A percentile compares a stretch with the other conserved stretches of the same genome.
These are phyloP conservation scores for Bolboschoenus planiculmis DNA, from an alignment of 176 grass and related monocot species.

Conservation along the genomic window DNA sequence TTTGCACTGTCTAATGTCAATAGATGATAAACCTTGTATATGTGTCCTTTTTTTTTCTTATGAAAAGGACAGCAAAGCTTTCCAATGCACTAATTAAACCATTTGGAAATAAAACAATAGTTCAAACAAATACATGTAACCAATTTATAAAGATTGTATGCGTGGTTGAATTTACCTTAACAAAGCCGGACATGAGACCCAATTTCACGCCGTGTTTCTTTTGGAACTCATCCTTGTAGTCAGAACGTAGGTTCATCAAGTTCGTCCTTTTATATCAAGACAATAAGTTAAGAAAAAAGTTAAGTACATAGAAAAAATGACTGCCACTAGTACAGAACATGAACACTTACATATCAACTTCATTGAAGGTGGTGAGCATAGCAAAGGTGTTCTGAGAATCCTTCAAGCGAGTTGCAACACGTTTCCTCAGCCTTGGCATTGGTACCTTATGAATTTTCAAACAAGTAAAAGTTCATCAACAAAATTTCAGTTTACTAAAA, in stretches of 20 bases:
- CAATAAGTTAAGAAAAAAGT: background rate
- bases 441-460: constrained; percentile 42
- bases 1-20: background rate
- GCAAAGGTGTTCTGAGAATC: constrained; percentile 99
- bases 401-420: constrained; percentile 91
- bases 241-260: constrained; percentile 96
- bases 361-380: constrained; percentile 93
- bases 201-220: constrained; percentile 88
- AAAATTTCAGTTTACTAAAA: background rate
- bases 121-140: background rate
- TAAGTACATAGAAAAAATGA: background rate
- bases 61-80: background rate
- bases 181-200: constrained; percentile 95
- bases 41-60: background rate
- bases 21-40: background rate
- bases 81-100: background rate
- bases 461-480: background rate
- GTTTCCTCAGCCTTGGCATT: constrained; percentile 92
- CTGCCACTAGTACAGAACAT: background rate
- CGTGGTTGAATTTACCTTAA: constrained; percentile 45
- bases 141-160: background rate
- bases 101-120: background rate
- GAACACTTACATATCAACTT: constrained; percentile 90
- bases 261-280: constrained; percentile 54
- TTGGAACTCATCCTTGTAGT: constrained; percentile 92